Evolutionary conservation across 2,329 filamentous ascomycete species (phyloP).

Genomic region (Trichoderma atrobrunneum): DNA sequence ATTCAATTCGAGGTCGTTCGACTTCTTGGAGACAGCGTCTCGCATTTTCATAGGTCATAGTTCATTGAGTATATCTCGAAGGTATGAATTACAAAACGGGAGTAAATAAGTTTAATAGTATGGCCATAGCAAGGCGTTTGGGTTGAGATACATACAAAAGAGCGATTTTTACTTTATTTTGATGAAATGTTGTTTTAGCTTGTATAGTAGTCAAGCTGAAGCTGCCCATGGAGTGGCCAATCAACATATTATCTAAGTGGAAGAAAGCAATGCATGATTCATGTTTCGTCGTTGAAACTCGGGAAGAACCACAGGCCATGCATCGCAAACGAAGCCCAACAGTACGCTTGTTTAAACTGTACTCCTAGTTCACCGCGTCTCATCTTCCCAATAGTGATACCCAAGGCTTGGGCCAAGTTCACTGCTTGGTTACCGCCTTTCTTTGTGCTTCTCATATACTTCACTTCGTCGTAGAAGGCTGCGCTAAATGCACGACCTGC

Average conservation of each 20-base stretch:
- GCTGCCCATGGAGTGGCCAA: too few relatives aligned
- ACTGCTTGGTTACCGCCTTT: not conserved
- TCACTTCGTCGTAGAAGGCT: not conserved
- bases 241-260: not conserved
- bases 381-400: not conserved
- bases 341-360: not conserved
- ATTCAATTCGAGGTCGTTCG: not conserved
- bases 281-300: not conserved
- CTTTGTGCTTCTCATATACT: not conserved
- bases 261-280: not conserved
- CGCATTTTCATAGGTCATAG: too few relatives aligned
- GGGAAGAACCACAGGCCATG: not conserved
- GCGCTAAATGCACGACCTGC: not conserved
- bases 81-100: too few relatives aligned
- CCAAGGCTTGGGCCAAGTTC: not conserved
- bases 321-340: not conserved
- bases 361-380: not conserved
- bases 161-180: too few relatives aligned
- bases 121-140: too few relatives aligned
- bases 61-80: too few relatives aligned
- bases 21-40: not conserved
- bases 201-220: too few relatives aligned
- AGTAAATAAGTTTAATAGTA: too few relatives aligned
- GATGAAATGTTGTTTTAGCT: accelerated
- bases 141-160: too few relatives aligned